phyloP scores from a whole-genome alignment of 768 basidiomycete species.

The Leccinum olivaceopallidum region DNA sequence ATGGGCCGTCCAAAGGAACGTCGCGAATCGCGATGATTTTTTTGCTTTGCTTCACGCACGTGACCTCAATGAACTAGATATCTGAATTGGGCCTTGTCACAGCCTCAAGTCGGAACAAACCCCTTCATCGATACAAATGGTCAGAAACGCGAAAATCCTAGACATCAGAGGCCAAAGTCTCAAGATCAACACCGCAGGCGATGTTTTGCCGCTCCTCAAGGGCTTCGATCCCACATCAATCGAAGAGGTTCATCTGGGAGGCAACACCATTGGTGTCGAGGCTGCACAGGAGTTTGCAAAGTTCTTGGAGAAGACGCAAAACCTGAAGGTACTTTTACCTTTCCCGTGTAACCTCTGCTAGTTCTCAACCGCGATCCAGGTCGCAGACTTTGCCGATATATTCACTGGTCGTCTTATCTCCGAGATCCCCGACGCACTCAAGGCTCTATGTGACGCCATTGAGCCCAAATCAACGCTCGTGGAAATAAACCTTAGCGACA shows the following conservation, averaged over 20 bases:
- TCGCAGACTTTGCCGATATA: constrained; percentile 96
- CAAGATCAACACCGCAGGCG: constrained; percentile 74
- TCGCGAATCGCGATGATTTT: neutral
- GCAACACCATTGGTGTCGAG: constrained; percentile 92
- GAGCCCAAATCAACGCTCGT: constrained; percentile 76
- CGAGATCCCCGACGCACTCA: constrained; percentile 90
- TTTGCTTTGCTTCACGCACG: too few species aligned
- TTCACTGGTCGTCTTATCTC: constrained; percentile 96
- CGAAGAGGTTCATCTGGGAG: constrained; percentile 91
- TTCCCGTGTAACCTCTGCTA: neutral
- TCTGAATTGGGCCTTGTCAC: neutral
- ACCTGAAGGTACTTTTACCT: constrained; percentile 57
- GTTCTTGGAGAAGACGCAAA: constrained; percentile 65
- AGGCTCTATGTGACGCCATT: constrained; percentile 86
- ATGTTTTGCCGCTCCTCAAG: constrained; percentile 72
- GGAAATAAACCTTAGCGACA: constrained; percentile 91
- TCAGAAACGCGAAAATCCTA: constrained; percentile 16
- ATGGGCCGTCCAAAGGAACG: neutral
- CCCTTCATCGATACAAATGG: constrained; percentile 17
- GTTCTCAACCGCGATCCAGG: constrained; percentile 43
- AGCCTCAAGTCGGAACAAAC: neutral
- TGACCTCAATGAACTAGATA: constrained; percentile 3
- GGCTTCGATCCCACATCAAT: constrained; percentile 63
- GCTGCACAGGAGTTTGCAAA: constrained; percentile 84
- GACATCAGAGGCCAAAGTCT: constrained; percentile 42